Evolutionary conservation across 169 alveolate species (phyloP).

Genomic region (Cytauxzoon felis): DNA sequence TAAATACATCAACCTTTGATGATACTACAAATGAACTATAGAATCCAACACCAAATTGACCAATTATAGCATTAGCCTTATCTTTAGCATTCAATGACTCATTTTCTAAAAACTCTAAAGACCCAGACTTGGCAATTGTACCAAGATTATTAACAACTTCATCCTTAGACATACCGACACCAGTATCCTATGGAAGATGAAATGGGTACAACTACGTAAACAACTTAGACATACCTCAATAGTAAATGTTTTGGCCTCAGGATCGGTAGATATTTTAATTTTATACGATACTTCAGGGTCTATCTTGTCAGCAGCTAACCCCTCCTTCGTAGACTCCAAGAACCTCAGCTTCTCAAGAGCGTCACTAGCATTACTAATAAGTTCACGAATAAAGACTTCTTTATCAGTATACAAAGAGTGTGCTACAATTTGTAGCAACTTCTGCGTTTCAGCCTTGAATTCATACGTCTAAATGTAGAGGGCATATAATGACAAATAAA

Average conservation of each 20-base stretch:
- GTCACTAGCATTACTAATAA: slow-evolving; percentile 98
- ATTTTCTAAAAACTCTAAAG: slow-evolving; percentile 82
- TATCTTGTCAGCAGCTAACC: slow-evolving; percentile 16
- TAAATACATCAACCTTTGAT: slow-evolving; percentile 83
- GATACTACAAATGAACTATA: slow-evolving; percentile 88
- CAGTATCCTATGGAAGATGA: slow-evolving; percentile 85
- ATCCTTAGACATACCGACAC: slow-evolving; percentile 94
- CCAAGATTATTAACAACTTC: slow-evolving; percentile 92
- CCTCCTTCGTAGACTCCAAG: slow-evolving; percentile 58
- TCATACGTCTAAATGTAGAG: slow-evolving; percentile 31
- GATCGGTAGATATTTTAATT: slow-evolving; percentile 42
- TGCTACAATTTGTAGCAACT: slow-evolving; percentile 94
- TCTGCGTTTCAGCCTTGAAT: slow-evolving; percentile 94
- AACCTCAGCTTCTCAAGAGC: slow-evolving; percentile 97
- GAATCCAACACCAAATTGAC: slow-evolving; percentile 91
- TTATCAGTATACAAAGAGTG: slow-evolving; percentile 94
- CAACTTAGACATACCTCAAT: slow-evolving; percentile 45
- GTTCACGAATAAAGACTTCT: slow-evolving; percentile 95
- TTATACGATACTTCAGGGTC: slow-evolving; percentile 56
- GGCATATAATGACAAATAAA: not conserved
- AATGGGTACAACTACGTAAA: not conserved
- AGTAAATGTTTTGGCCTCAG: slow-evolving; percentile 46
- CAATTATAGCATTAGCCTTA: slow-evolving; percentile 79
- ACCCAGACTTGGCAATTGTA: slow-evolving; percentile 98
- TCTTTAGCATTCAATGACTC: slow-evolving; percentile 51